Evolutionary conservation across 2,329 filamentous ascomycete species (phyloP).

Genomic region (Calonectria pteridis): DNA sequence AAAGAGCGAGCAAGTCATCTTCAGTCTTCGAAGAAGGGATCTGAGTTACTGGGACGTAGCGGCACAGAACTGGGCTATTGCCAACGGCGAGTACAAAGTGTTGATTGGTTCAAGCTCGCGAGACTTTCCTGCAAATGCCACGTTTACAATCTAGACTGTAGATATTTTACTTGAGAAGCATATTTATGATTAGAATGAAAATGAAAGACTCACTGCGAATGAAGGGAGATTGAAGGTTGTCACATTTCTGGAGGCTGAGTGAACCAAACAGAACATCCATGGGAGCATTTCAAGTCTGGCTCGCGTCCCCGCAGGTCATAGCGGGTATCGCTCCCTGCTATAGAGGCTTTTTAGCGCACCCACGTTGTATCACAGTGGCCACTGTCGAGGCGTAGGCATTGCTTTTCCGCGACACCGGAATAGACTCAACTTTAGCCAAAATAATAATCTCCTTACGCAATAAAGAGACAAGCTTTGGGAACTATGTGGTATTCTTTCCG

Average conservation of each 20-base stretch:
- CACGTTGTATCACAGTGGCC: not conserved
- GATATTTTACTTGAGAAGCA: not conserved
- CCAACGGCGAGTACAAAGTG: conserved; percentile 5
- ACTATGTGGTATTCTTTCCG: not conserved
- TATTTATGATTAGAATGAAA: not conserved
- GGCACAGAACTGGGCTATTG: conserved; percentile 12
- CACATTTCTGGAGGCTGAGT: not conserved
- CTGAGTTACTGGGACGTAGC: conserved; percentile 7
- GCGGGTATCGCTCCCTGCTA: too few species aligned
- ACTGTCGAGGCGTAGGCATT: not conserved
- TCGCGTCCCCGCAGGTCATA: too few species aligned
- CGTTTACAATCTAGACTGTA: not conserved
- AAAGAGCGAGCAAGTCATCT: not conserved
- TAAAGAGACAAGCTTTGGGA: not conserved
- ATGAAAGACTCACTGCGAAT: not conserved
- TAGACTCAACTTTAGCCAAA: not conserved
- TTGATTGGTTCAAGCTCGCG: not conserved
- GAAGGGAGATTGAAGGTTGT: not conserved
- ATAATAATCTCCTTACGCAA: not conserved
- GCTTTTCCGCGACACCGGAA: not conserved
- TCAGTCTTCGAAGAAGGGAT: not conserved
- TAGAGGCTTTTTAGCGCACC: too few species aligned
- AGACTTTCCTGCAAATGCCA: not conserved
- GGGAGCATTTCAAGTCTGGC: too few species aligned
- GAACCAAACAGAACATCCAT: not conserved